A percentile compares a stretch with the other conserved stretches of the same genome.
phyloP scores from a whole-genome alignment of 1,139 yeast genomes.

The Keqinozyma sinolaborantium region DNA sequence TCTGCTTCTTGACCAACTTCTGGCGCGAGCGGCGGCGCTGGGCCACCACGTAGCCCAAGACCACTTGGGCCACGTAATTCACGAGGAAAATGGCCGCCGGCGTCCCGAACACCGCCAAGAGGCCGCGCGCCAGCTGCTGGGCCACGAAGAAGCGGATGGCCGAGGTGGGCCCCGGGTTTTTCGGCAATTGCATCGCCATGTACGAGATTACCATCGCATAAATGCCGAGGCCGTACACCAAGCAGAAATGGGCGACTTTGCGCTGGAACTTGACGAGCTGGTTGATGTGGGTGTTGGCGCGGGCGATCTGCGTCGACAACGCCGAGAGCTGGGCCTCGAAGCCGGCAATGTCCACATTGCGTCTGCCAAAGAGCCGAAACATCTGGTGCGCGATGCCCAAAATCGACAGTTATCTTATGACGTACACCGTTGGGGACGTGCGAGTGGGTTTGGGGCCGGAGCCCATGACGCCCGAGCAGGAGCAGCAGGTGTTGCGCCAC shows the following conservation, averaged over 20 bases:
- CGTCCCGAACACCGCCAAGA: conserved; percentile 17
- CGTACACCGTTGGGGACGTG: conserved; percentile 33
- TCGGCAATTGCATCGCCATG: conserved; percentile 21
- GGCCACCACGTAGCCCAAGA: conserved; percentile 23
- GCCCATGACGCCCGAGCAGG: conserved; percentile 19
- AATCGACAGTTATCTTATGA: conserved; percentile 15
- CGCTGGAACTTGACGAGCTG: not conserved
- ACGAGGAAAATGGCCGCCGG: conserved; percentile 27
- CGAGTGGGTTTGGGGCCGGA: conserved; percentile 19
- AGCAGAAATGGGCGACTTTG: not conserved
- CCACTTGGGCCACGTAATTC: conserved; percentile 16
- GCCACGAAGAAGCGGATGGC: conserved; percentile 20
- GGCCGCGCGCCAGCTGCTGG: conserved; percentile 18
- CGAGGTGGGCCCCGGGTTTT: conserved; percentile 13
- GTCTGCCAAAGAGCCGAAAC: not conserved
- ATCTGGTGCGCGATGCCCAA: not conserved
- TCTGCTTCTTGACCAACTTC: conserved; percentile 48
- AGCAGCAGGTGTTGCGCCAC: conserved; percentile 23
- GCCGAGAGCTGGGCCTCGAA: not conserved
- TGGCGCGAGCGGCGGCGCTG: conserved; percentile 16
- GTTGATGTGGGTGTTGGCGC: not conserved
- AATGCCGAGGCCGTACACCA: not conserved
- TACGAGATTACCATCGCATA: conserved; percentile 13
- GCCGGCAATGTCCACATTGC: not conserved
- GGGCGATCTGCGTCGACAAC: not conserved